phyloP scores from a whole-genome alignment of 2,329 filamentous ascomycete species.

The Lecanicillium sp. region DNA sequence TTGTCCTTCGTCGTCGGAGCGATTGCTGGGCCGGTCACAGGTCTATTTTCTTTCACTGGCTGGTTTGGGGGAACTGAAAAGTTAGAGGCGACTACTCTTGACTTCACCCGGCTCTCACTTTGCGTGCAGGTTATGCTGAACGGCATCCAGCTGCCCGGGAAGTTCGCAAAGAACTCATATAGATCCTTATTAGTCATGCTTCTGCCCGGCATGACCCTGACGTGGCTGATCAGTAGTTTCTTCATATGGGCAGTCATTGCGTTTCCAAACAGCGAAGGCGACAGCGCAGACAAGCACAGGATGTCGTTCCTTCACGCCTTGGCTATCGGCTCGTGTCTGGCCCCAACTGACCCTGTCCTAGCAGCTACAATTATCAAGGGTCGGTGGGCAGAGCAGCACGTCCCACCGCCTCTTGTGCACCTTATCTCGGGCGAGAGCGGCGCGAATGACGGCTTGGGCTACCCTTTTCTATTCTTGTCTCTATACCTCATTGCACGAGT shows the following conservation, averaged over 20 bases:
- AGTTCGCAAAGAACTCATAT: constrained; percentile 74
- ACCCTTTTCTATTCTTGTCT: constrained; percentile 79
- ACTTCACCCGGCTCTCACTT: constrained; percentile 78
- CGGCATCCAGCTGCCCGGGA: constrained; percentile 77
- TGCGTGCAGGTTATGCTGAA: constrained; percentile 84
- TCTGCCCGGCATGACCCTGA: constrained; percentile 73
- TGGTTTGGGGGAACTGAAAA: constrained; percentile 58
- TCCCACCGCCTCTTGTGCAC: constrained; percentile 70
- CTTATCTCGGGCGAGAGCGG: constrained; percentile 77
- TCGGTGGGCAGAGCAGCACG: constrained; percentile 84
- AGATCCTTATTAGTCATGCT: constrained; percentile 64
- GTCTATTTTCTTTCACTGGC: neutral
- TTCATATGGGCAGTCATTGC: no score
- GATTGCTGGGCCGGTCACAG: constrained; percentile 54
- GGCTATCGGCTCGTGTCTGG: constrained; percentile 74
- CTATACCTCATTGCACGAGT: constrained; percentile 75
- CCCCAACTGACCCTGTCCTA: constrained; percentile 80
- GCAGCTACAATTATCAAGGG: constrained; percentile 89
- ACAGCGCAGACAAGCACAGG: no score
- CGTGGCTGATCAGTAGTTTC: constrained; percentile 77
- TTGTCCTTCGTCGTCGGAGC: constrained; percentile 76
- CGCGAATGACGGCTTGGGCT: constrained; percentile 81
- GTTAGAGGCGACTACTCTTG: constrained; percentile 66
- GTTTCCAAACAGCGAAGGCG: constrained; percentile 59
- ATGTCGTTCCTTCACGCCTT: constrained; percentile 78